Evolutionary conservation across 306 rosid species (phyloP), one percentile per base, ranked within the genome.

Genomic region (Ammopiptanthus mongolicus): DNA sequence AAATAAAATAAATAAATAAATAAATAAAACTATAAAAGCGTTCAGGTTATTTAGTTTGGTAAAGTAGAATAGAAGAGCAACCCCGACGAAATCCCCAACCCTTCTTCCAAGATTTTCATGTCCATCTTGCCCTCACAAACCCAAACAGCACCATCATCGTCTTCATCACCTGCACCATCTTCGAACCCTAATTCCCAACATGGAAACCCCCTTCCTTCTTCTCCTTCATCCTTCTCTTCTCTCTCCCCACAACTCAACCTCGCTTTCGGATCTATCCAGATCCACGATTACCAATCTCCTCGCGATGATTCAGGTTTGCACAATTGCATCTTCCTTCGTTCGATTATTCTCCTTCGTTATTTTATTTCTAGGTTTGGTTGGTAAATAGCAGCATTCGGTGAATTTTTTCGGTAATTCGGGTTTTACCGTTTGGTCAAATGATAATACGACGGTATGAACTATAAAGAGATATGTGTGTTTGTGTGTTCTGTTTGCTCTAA

Each of bases 111-210:
- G 70, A 76, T 64, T 94, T 94, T 94, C 93, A 95, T 95, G 98
- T 91, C 98, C 97, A 95, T 95, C 97, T 89, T 84, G 96, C 97
- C 97, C 80, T 80, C 85, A 57, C 85, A 87, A 78, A 33, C 88
- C 83, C 95, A 91, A 84, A 76, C 85, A 61, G 69, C 93, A 72
- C 66, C 80, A n/a, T 78, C 95, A 13, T 79, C 95, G 0, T 87
- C 92, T 71, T 84, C 96, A 1, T 77, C 83, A 1, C 50, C 91
- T 31, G 22, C 69, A 1, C 33, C 82, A 19, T 66, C 88, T 80
- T 28, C 78, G 0, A 88, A 80, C 88, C 93, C 95, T 87, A 83
- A 82, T 85, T 55, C 88, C 56, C 90, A 88, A 37, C 85, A 94
- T 94, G 98, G 98, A 78, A 44, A 22, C 50, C 11, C 41, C 19